Conservation (phyloP, 148 eudicot species). For the Chenopodium formosanum region DNA sequence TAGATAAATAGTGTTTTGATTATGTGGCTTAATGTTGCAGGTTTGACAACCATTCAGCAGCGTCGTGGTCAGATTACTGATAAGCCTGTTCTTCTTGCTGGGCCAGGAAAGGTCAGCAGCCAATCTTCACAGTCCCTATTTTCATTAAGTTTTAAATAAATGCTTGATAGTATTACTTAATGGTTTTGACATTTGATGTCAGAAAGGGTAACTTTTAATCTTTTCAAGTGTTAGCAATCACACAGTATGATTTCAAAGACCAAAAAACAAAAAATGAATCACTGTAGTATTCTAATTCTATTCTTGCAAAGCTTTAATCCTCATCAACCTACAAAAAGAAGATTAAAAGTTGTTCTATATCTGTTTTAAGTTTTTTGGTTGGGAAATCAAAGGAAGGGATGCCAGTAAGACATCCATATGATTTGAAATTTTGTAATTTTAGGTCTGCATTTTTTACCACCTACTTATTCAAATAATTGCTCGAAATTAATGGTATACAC, state of each 20-base stretch:
- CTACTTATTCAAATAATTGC: neutral
- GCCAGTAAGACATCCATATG: too few species aligned
- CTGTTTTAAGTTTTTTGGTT: too few species aligned
- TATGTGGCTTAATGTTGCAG: conserved; percentile 36
- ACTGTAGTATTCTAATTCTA: too few species aligned
- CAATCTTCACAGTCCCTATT: neutral
- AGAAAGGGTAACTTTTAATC: neutral
- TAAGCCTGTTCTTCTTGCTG: conserved; percentile 88
- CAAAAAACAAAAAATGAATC: too few species aligned
- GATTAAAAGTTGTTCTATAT: neutral
- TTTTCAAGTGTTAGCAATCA: neutral
- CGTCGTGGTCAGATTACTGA: conserved; percentile 74
- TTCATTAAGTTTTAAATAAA: too few species aligned
- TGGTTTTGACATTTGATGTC: too few species aligned
- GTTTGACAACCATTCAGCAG: conserved; percentile 82
- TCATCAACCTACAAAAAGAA: neutral
- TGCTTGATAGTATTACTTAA: neutral
- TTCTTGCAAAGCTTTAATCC: neutral
- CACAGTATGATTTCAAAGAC: neutral
- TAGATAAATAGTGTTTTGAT: conserved; percentile 13
- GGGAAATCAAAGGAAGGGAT: neutral
- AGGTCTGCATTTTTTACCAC: neutral
- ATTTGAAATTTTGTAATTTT: neutral
- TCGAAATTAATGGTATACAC: neutral
- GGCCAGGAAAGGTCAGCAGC: conserved; percentile 90